These are phyloP conservation scores for Daldinia eschscholtzii DNA, from an alignment of 2,329 filamentous ascomycete species.

Conservation along the genomic window DNA sequence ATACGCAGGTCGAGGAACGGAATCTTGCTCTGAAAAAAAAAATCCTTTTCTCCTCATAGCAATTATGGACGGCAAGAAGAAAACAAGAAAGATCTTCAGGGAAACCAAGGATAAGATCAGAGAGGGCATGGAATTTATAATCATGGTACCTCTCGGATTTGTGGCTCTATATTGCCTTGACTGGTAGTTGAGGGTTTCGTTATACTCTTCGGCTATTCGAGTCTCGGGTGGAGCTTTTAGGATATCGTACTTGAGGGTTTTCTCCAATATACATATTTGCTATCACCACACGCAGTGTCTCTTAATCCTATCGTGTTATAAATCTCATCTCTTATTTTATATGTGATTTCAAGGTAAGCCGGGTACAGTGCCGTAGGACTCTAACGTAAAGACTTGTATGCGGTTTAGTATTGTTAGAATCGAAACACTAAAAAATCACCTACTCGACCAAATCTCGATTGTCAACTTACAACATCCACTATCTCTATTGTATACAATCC, in stretches of 20 bases:
- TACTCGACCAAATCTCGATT: no score
- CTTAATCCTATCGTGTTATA: not conserved
- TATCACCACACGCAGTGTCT: not conserved
- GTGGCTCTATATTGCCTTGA: not conserved
- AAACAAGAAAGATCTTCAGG: not conserved
- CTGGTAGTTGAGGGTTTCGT: not conserved
- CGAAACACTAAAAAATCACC: no score
- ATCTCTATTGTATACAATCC: no score
- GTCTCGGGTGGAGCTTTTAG: not conserved
- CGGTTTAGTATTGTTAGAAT: no score
- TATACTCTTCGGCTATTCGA: not conserved
- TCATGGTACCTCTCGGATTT: not conserved
- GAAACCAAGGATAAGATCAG: not conserved
- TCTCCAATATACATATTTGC: conserved; percentile 5
- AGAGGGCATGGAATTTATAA: not conserved
- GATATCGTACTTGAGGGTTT: not conserved
- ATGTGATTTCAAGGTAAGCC: no score
- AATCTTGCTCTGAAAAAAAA: not conserved
- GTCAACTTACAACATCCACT: no score
- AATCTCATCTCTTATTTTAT: no score
- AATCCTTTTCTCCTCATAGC: not conserved
- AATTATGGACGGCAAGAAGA: not conserved
- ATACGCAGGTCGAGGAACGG: not conserved
- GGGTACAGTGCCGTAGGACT: no score
- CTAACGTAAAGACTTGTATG: no score